Percentiles rank a stretch among this genome's conserved stretches.
These are phyloP conservation scores for Crepidotus variabilis DNA, from an alignment of 768 basidiomycete species.

Conservation along the genomic window DNA sequence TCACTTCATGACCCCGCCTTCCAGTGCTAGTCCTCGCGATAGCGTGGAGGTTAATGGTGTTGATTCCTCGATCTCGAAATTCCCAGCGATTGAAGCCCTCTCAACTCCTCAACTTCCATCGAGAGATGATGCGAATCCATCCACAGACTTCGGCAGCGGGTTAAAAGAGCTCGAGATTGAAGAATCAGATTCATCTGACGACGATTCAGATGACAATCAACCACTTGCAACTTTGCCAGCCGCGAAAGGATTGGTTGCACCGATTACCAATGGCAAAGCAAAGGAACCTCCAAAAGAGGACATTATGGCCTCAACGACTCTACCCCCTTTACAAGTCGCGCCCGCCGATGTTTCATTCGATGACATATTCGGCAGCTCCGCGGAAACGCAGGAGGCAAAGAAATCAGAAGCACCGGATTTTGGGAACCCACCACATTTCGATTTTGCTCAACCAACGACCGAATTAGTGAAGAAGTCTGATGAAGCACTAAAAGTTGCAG, in stretches of 20 bases:
- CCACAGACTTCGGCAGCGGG: slow-evolving; percentile 50
- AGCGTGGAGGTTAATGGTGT: slow-evolving; percentile 12
- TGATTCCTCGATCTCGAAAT: slow-evolving; percentile 14
- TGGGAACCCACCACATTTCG: slow-evolving; percentile 1
- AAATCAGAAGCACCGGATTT: background rate
- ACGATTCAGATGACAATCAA: slow-evolving; percentile 46
- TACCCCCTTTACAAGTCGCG: slow-evolving; percentile 4
- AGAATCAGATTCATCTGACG: slow-evolving; percentile 29
- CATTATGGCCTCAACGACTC: background rate
- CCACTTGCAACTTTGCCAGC: slow-evolving; percentile 26
- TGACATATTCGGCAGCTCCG: slow-evolving; percentile 19
- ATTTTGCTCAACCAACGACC: background rate
- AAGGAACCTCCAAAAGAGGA: background rate
- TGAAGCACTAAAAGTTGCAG: slow-evolving; percentile 27
- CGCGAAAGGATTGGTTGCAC: slow-evolving; percentile 4
- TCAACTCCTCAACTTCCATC: slow-evolving; percentile 25
- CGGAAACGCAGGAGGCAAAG: slow-evolving; percentile 1
- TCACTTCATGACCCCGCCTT: slow-evolving; percentile 58
- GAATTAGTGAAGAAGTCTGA: slow-evolving; percentile 18
- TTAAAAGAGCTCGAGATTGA: slow-evolving; percentile 57
- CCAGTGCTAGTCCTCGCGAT: slow-evolving; percentile 24
- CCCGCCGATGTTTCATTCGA: slow-evolving; percentile 15
- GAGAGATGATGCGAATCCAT: slow-evolving; percentile 21
- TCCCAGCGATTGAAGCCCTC: slow-evolving; percentile 31
- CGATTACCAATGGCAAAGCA: background rate